Percentiles rank a stretch among this genome's conserved stretches.
phyloP scores from a whole-genome alignment of 148 eudicot genomes.

The Rheum nobile region DNA sequence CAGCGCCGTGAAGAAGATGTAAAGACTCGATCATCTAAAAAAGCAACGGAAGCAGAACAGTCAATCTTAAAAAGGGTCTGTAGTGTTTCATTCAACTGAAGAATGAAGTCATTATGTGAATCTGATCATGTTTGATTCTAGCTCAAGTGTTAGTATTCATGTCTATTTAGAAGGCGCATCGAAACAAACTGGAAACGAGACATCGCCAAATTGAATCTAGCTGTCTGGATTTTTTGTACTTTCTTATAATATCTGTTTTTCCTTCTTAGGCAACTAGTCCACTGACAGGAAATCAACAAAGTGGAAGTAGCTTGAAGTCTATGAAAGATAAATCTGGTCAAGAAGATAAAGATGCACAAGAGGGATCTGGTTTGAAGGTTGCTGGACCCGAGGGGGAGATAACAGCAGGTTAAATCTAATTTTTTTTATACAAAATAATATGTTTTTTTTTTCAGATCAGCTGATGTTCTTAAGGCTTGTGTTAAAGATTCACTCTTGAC shows the following conservation, averaged over 20 bases:
- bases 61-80: constrained; percentile 73
- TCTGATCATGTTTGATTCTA: neutral
- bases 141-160: neutral
- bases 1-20: constrained; percentile 91
- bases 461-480: neutral
- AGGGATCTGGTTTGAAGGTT: constrained; percentile 65
- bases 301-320: constrained; percentile 71
- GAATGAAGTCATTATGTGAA: neutral
- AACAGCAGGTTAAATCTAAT: constrained; percentile 59
- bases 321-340: constrained; percentile 73
- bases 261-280: constrained; percentile 76
- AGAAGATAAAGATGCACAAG: constrained; percentile 75
- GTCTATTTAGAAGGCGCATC: neutral
- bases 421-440: neutral
- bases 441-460: neutral
- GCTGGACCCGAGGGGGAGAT: constrained; percentile 95
- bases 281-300: constrained; percentile 72
- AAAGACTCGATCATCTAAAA: constrained; percentile 70
- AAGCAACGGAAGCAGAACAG: constrained; percentile 61
- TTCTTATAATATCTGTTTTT: neutral
- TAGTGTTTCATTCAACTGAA: neutral
- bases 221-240: neutral
- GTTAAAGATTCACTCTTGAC: neutral
- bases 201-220: neutral
- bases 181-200: neutral